Base-by-base conservation (phyloP, 1,139 yeast genomes). In the Saccharomycopsis hybrid region DNA sequence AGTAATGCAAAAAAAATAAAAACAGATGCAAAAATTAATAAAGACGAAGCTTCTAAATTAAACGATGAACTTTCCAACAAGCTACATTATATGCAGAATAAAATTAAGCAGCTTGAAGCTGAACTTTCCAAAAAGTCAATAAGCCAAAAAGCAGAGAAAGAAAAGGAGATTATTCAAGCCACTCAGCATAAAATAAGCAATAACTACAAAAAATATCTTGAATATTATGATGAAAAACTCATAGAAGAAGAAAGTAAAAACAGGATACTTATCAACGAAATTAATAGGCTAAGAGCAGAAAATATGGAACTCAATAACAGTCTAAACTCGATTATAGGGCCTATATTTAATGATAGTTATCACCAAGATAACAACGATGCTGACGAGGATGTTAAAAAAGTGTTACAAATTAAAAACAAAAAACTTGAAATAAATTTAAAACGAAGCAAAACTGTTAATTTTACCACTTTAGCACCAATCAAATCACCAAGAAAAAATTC, bases 1-100 rank as follows among this genome's bases (percentile, higher is more conserved):
- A 81, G 79, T 41, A 78, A 83, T 54, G 92, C 87, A 2, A 84
- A 85, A 60, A 73, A 72, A 57, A 85, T 85, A 57, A 74, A 75
- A 54, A 82, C 88, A 24, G 65, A 69, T 13, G 94, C 90, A 0
- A 73, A 62, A 27, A 63, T 72, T 46, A 77, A 77, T 57, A 70
- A 72, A 54, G 77, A 72, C 48, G 63, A 68, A 45, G 62, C 70
- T 2, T 31, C 33, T 7, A 8, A 36, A 36, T 62, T 66, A 5
- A 68, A 65, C 2, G 67, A 65, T 13, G 54, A 55, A 5, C 54
- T 55, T 39, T 54, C 55, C 3, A 51, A 53, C 13, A 56, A 58
- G 40, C 60, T 73, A 7, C 62, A 62, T 39, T 66, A 65, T 48
- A 70, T 73, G 74, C 72, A 71, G 56, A 57, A 57, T 9, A 70